Evolutionary conservation across 192 early-diverging fungal species (phyloP).

Genomic region (Umbelopsis ramanniana): DNA sequence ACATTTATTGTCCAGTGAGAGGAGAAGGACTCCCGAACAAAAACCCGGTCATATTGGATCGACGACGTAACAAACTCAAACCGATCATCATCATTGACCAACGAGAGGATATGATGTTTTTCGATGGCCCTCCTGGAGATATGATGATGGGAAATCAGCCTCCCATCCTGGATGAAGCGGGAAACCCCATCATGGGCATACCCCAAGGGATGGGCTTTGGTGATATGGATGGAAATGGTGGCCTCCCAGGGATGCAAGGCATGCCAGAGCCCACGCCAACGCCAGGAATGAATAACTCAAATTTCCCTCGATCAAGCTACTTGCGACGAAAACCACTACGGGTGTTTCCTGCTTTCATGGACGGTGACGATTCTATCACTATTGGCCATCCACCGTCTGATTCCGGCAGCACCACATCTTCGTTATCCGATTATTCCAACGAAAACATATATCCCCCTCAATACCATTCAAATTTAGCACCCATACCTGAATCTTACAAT

Average conservation of each 20-base stretch:
- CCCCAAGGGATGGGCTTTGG: background rate
- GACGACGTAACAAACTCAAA: constrained; percentile 6
- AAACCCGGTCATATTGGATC: constrained; percentile 23
- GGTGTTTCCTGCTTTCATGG: constrained; percentile 4
- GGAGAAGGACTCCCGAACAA: constrained; percentile 16
- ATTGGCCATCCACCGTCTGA: constrained; percentile 6
- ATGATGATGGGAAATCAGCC: constrained; percentile 18
- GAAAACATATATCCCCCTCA: constrained; percentile 3
- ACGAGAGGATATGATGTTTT: constrained; percentile 13
- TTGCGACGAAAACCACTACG: constrained; percentile 1
- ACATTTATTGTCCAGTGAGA: background rate
- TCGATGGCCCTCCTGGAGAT: background rate
- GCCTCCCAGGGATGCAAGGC: background rate
- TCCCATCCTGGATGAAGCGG: constrained; percentile 3
- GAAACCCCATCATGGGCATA: constrained; percentile 4
- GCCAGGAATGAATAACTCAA: background rate
- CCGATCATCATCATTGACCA: constrained; percentile 26
- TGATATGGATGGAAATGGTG: constrained; percentile 1
- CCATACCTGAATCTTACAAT: constrained; percentile 2
- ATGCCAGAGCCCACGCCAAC: background rate
- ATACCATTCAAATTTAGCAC: background rate
- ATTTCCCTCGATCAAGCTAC: background rate
- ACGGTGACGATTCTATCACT: constrained; percentile 10
- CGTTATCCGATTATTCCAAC: constrained; percentile 1
- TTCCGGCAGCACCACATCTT: background rate